Percentiles rank a stretch among this genome's conserved stretches.
Evolutionary conservation across 176 grass and related monocot species (phyloP).

Genomic region (Ensete glaucum): DNA sequence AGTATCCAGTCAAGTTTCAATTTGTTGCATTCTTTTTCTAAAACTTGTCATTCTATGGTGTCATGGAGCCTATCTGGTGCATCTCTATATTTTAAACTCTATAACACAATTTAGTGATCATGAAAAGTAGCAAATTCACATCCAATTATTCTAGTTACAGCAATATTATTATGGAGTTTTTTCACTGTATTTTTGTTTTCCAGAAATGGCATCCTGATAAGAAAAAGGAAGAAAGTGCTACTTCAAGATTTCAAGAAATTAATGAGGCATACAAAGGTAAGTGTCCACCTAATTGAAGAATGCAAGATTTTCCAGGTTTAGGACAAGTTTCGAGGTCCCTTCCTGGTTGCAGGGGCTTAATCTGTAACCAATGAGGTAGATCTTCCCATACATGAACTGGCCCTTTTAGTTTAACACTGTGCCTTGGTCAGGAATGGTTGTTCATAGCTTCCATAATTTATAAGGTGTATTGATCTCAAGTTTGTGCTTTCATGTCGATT

Average conservation of each 20-base stretch:
- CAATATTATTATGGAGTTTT: not conserved
- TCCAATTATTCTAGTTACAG: not conserved
- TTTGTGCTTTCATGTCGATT: too few species aligned
- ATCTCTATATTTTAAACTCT: not conserved
- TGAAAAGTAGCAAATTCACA: not conserved
- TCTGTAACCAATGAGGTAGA: too few species aligned
- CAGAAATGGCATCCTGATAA: constrained; percentile 99
- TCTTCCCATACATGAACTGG: too few species aligned
- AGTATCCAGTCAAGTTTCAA: not conserved
- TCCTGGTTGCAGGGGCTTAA: too few species aligned
- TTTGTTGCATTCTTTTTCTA: not conserved
- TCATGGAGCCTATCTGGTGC: not conserved
- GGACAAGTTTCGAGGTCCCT: not conserved
- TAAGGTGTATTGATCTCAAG: too few species aligned
- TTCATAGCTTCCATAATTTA: not conserved
- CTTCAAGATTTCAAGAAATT: constrained; percentile 94
- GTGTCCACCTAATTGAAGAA: constrained; percentile 8
- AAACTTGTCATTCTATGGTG: not conserved
- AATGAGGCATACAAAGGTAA: constrained; percentile 93
- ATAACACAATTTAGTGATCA: not conserved
- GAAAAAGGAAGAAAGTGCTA: constrained; percentile 79
- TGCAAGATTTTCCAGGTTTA: not conserved
- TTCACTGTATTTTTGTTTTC: not conserved
- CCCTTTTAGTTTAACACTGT: not conserved
- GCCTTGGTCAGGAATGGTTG: not conserved